Base-by-base conservation (phyloP, 495 filamentous ascomycete genomes). In the Penicillium manginii region DNA sequence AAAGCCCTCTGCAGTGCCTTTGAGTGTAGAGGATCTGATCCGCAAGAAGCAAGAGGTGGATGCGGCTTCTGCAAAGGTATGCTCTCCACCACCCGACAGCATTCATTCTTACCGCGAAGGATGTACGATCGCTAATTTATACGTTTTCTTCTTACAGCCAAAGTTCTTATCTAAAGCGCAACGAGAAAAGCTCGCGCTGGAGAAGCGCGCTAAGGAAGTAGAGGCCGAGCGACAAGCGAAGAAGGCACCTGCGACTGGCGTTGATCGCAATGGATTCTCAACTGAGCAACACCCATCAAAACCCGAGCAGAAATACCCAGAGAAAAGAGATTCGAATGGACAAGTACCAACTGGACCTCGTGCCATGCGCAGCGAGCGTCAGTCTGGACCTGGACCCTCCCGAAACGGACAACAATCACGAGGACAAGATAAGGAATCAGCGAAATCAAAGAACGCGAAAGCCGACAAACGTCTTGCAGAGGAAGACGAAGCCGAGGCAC, bases 151-250 rank as follows among this genome's bases (percentile, higher is more conserved):
- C 57, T 64, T 51, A 33, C 68, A 96, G 84, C 96, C 96, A 3
- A 93, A 93, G 77, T 98, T 96, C 70, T 75, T 98, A 11, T 88
- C 91, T 3, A 97, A 93, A 79, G 89, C 89, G 33, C 83, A 97
- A 70, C 86, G 94, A 39, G 96, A 98, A 70, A 86, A 86, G 50
- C 69, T 97, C 54, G 92, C 91, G 6, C 75, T 92, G 8, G 93
- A 97, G 68, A 96, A 93, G 73, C 82, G 89, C 52, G 79, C 83
- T 17, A 93, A 96, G 69, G 93, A 96, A 60, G 89, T 91, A 18
- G 89, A 91, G 58, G 90, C 79, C n/a, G 78, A 84, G 57, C 77
- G 80, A 35, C 78, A 80, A 59, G 58, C 66, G 2, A 75, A 72
- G 55, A 75, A 72, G 55, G 66, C 63, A 18, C 52, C 62, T 18